Conservation (phyloP, 495 filamentous ascomycete species). For the Amorphotheca resinae region DNA sequence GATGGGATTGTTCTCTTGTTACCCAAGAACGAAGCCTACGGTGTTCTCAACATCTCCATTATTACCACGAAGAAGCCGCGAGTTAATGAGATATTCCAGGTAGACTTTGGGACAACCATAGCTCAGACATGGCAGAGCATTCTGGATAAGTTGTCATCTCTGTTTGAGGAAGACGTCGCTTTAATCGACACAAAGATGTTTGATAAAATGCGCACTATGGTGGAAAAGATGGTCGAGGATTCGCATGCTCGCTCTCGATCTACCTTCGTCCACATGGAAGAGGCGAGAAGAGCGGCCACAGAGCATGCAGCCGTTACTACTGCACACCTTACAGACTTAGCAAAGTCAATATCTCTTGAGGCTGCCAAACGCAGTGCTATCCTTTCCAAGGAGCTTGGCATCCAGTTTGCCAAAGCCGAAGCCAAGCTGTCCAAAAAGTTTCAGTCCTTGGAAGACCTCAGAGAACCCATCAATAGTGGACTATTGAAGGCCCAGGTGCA, state of each 20-base stretch:
- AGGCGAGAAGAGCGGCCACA: constrained; percentile 7
- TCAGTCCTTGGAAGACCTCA: constrained; percentile 1
- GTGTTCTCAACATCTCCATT: constrained; percentile 44
- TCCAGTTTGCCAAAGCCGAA: constrained; percentile 14
- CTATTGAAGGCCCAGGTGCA: constrained; percentile 18
- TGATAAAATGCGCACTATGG: constrained; percentile 20
- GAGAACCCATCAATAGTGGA: constrained; percentile 11
- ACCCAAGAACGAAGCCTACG: constrained; percentile 44
- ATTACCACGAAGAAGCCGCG: constrained; percentile 37
- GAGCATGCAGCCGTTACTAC: constrained; percentile 10
- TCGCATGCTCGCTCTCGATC: constrained; percentile 9
- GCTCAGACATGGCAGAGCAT: constrained; percentile 33
- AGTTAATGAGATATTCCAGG: constrained; percentile 36
- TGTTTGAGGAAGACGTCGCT: constrained; percentile 28
- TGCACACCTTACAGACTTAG: constrained; percentile 6
- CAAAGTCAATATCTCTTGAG: constrained; percentile 16
- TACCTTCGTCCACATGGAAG: constrained; percentile 8
- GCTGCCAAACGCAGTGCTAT: constrained; percentile 20
- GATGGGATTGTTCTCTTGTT: constrained; percentile 27
- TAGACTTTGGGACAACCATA: constrained; percentile 41
- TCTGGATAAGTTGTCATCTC: constrained; percentile 31
- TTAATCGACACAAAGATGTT: constrained; percentile 31
- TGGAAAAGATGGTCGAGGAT: constrained; percentile 9
- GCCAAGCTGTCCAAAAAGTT: constrained; percentile 8
- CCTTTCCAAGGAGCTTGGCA: constrained; percentile 16